These are phyloP conservation scores for Ramalina intermedia DNA, from an alignment of 495 filamentous ascomycete species.

Conservation along the genomic window DNA sequence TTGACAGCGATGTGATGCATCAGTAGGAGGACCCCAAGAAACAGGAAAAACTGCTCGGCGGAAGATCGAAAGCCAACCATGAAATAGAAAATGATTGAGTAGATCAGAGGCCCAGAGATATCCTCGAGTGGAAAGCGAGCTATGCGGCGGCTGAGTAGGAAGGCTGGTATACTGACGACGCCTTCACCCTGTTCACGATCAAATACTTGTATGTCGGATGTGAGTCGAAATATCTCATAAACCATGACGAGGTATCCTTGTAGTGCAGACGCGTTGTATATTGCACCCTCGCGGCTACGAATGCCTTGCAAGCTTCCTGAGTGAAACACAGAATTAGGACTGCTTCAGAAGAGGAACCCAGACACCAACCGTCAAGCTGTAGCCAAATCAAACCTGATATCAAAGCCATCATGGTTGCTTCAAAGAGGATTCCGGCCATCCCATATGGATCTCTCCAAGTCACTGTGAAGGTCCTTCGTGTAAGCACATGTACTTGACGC, in stretches of 20 bases:
- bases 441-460: conserved; percentile 62
- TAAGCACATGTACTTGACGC: conserved; percentile 48
- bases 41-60: conserved; percentile 49
- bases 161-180: conserved; percentile 50
- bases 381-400: conserved; percentile 60
- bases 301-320: conserved; percentile 41
- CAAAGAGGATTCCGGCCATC: conserved; percentile 46
- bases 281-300: conserved; percentile 47
- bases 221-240: conserved; percentile 58
- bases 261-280: conserved; percentile 51
- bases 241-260: conserved; percentile 62
- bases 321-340: too few relatives aligned
- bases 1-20: conserved; percentile 54
- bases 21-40: conserved; percentile 47
- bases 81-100: conserved; percentile 56
- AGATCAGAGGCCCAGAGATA: conserved; percentile 51
- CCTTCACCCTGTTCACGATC: conserved; percentile 59
- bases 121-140: conserved; percentile 54
- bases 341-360: too few relatives aligned
- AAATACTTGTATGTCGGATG: conserved; percentile 55
- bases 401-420: conserved; percentile 50
- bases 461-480: conserved; percentile 47
- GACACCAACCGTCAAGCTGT: conserved; percentile 29
- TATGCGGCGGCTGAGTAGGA: conserved; percentile 48
- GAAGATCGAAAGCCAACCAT: conserved; percentile 55